Evolutionary conservation across 116 monocot genomes (phyloP), one percentile per base, ranked within the genome.

Genomic region (Dioscorea cayenensis): DNA sequence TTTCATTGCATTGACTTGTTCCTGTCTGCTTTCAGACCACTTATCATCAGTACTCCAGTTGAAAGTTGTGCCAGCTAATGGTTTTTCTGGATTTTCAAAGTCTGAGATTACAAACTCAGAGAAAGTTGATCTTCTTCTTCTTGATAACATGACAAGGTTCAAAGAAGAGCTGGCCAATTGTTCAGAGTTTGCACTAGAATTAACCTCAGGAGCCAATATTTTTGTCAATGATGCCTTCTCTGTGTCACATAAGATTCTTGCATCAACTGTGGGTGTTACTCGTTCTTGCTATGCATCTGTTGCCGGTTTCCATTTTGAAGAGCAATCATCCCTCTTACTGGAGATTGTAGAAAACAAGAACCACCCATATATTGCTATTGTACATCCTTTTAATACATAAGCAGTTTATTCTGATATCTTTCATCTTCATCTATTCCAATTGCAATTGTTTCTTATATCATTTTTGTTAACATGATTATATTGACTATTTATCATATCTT

Each of bases 281-380:
- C 73, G 88, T 36, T 92, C 87, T 83, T 92, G 96, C 77, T 73
- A 86, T 75, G 78, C 77, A 66, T 86, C 92, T 73, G 60, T 96
- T 80, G 96, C 96, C 81, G 96, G 96, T 50, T 96, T 92, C 60
- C 75, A 92, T 81, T 92, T 96, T 75, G 92, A 96, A 77, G 82
- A 85, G 55, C 78, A 92, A 71, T 38, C 90, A 23, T 17, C 65
- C 63, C 68, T 72, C 32, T 71, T 96, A 66, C 49, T 59, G 36
- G 73, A 82, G 66, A 75, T 81, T 48, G 74, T 70, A 17, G 77
- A 87, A 68, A 75, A 67, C 23, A 81, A 77, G 5, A 77, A 55
- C 65, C 78, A 64, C 43, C 96, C 96, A 28, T 96, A 80, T 82
- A 51, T 92, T 75, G 90, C 81, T 50, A 83, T 92, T 84, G 96